A percentile compares a stretch with the other conserved stretches of the same genome.
phyloP scores from a whole-genome alignment of 2,329 filamentous ascomycete species.

The Scedosporium aurantiacum region DNA sequence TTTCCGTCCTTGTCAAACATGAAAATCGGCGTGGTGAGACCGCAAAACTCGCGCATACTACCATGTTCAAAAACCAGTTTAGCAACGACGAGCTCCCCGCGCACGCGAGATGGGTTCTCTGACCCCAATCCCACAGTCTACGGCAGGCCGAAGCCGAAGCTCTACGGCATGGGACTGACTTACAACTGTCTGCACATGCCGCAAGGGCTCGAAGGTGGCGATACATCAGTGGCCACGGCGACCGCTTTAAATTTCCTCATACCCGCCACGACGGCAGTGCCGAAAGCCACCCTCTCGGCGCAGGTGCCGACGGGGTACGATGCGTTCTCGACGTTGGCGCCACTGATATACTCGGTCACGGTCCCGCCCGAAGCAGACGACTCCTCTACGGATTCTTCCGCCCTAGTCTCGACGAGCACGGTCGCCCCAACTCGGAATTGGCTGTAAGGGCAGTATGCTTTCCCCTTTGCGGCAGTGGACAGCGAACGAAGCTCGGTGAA shows the following conservation, averaged over 20 bases:
- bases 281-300: constrained; percentile 83
- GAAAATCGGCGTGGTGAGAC: constrained; percentile 61
- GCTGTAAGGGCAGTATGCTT: constrained; percentile 88
- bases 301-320: constrained; percentile 91
- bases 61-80: neutral
- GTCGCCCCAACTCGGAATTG: constrained; percentile 83
- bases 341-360: constrained; percentile 43
- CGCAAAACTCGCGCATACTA: constrained; percentile 68
- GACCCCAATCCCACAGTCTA: too few species aligned
- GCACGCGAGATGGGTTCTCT: too few species aligned
- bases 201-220: constrained; percentile 63
- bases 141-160: neutral
- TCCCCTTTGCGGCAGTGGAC: constrained; percentile 60
- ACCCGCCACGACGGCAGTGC: constrained; percentile 59
- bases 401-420: constrained; percentile 41
- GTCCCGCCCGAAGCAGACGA: neutral
- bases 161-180: constrained; percentile 21
- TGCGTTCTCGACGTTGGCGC: constrained; percentile 90
- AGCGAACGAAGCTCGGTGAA: constrained; percentile 51
- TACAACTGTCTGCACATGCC: constrained; percentile 95
- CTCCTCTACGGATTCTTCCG: constrained; percentile 24
- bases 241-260: constrained; percentile 59
- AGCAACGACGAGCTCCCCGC: neutral
- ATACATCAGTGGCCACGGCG: constrained; percentile 73
- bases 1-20: constrained; percentile 83